Conservation (phyloP, 306 rosid species). For the Neltuma alba region DNA sequence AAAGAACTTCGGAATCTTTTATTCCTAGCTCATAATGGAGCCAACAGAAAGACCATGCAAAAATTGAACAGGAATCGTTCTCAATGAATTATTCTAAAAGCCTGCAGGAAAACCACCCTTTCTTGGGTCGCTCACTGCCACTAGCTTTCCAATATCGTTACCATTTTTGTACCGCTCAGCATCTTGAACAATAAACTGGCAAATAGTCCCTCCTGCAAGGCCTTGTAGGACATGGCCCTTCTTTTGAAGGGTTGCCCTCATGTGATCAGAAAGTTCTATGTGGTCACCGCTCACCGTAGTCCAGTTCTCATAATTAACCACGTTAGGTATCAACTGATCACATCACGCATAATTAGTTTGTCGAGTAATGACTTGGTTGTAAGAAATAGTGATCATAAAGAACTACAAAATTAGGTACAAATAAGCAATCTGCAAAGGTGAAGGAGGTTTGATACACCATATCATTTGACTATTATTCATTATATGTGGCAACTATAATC, state of each 20-base stretch:
- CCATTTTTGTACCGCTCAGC: conserved; percentile 19
- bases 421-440: not conserved
- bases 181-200: conserved; percentile 62
- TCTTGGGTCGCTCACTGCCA: conserved; percentile 94
- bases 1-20: not conserved
- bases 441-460: not conserved
- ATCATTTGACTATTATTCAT: not conserved
- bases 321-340: conserved; percentile 72
- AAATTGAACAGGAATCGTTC: not conserved
- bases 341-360: conserved; percentile 22
- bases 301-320: conserved; percentile 79
- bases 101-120: conserved; percentile 90
- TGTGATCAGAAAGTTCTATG: conserved; percentile 60
- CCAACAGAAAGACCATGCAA: not conserved
- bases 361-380: not conserved
- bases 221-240: conserved; percentile 76
- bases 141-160: conserved; percentile 44
- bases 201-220: conserved; percentile 65
- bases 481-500: not conserved
- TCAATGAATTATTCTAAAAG: conserved; percentile 42
- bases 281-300: conserved; percentile 69
- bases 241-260: conserved; percentile 57
- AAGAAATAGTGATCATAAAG: not conserved
- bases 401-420: not conserved
- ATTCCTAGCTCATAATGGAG: not conserved